Evolutionary conservation across 2,329 filamentous ascomycete genomes (phyloP).

Genomic region (Monosporascus sp.): DNA sequence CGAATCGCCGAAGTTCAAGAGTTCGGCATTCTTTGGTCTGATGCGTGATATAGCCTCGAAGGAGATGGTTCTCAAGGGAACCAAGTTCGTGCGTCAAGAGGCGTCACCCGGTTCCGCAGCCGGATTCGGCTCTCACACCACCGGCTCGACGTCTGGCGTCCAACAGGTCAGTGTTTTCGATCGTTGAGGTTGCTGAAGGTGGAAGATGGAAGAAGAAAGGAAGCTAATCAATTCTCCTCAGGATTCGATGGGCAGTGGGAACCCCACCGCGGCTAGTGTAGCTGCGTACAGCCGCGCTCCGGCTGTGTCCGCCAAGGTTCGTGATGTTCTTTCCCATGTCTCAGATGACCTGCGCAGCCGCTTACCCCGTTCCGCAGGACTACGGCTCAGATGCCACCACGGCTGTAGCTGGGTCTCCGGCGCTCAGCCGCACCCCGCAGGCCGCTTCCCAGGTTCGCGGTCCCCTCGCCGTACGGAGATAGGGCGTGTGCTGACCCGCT

Average conservation of each 20-base stretch:
- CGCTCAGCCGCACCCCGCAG: too few species aligned
- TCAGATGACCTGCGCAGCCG: too few species aligned
- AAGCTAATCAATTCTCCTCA: neutral
- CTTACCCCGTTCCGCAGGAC: too few species aligned
- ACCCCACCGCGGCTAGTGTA: neutral
- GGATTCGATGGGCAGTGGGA: neutral
- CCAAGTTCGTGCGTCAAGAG: conserved; percentile 50
- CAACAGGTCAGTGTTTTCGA: neutral
- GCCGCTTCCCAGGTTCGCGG: too few species aligned
- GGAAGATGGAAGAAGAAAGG: neutral
- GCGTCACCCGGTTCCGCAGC: conserved; percentile 15
- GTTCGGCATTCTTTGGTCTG: conserved; percentile 69
- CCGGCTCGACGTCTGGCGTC: neutral
- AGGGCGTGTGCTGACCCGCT: too few species aligned
- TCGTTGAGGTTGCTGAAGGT: neutral
- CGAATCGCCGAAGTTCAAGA: conserved; percentile 67
- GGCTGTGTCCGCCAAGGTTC: neutral
- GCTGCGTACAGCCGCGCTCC: neutral
- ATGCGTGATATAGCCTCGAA: conserved; percentile 71
- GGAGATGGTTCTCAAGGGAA: conserved; percentile 68
- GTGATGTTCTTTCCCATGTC: neutral
- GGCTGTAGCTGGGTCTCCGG: too few species aligned
- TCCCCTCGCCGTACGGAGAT: too few species aligned
- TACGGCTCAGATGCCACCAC: too few species aligned
- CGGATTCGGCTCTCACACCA: neutral